Evolutionary conservation across 2,329 filamentous ascomycete genomes (phyloP), one percentile per base, ranked within the genome.

Genomic region (Coniochaeta hoffmannii): DNA sequence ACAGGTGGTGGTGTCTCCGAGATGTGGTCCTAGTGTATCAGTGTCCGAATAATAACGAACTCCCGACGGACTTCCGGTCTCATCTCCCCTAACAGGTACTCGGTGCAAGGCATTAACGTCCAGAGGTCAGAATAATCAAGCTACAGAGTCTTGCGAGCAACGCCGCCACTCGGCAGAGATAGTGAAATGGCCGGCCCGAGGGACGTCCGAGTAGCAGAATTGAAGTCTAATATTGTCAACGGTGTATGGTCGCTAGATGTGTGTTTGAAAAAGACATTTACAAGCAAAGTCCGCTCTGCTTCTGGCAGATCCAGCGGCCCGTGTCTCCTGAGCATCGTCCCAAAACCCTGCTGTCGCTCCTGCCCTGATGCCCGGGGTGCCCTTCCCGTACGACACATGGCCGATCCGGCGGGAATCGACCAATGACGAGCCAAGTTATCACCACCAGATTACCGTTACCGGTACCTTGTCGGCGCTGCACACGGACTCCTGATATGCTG

Each of bases 211-310:
- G 15, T 22, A 11, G 19, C n/a, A 19, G 49, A 32, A 34, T 7
- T 34, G 46, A 53, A 50, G 52, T 53, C 53, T 54, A 58, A 44
- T 15, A 28, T 30, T 54, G 32, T n/a, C 35, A 58, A 53, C 50
- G 55, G 53, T 56, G 53, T 59, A 46, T 46, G 24, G 51, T 53
- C 54, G 54, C 54, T 59, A 59, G 38, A 59, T 59, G 52, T 36
- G 56, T 55, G 50, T 55, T 49, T 58, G 55, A 46, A 54, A 36
- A 53, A 19, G 50, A 28, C 28, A 46, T 54, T 26, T 44, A 3
- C 5, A 26, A 50, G 15, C 31, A 50, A 34, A 50, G 8, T 10
- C 14, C 24, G 28, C 31, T 50, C 49, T 46, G 41, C 41, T 46
- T 28, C 22, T 24, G 24, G 11, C 10, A 10, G 36, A 22, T 11